A percentile compares a stretch with the other conserved stretches of the same genome.
phyloP scores from a whole-genome alignment of 176 grass and related monocot genomes.

The Calamus simplicifolius region DNA sequence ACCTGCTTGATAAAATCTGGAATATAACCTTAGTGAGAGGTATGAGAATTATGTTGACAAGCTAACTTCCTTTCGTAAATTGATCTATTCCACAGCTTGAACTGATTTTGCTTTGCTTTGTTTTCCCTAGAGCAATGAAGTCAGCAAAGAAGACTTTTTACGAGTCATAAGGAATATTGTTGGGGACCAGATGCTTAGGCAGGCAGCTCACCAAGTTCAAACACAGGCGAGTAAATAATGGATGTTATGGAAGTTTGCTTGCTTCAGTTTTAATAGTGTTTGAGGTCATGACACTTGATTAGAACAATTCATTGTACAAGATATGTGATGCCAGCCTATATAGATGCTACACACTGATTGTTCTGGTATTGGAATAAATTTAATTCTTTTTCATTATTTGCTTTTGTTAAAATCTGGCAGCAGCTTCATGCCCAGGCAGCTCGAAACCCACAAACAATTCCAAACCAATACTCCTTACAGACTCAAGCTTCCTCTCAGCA shows the following conservation, averaged over 20 bases:
- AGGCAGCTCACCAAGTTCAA: constrained; percentile 78
- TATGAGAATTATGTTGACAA: no score
- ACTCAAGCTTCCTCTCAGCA: constrained; percentile 59
- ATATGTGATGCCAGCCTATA: no score
- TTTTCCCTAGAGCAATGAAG: constrained; percentile 77
- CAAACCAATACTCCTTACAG: constrained; percentile 46
- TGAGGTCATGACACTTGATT: not conserved
- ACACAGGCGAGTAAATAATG: constrained; percentile 51
- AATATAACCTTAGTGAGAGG: no score
- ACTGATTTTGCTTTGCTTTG: constrained; percentile 15
- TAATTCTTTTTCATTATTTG: constrained; percentile 27
- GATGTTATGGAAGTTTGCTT: no score
- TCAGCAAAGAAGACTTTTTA: constrained; percentile 91
- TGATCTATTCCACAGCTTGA: no score
- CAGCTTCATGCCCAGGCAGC: constrained; percentile 39
- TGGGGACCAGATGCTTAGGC: constrained; percentile 93
- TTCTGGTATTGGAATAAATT: not conserved
- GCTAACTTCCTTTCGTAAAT: no score
- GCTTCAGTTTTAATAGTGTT: no score
- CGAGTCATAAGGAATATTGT: constrained; percentile 86
- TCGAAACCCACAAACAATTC: constrained; percentile 31
- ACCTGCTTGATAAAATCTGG: no score
- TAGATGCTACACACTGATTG: no score
- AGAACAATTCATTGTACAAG: not conserved
- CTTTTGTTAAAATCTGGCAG: constrained; percentile 25